Base-by-base conservation (phyloP, 169 alveolate species). In the Miamiensis avidus region DNA sequence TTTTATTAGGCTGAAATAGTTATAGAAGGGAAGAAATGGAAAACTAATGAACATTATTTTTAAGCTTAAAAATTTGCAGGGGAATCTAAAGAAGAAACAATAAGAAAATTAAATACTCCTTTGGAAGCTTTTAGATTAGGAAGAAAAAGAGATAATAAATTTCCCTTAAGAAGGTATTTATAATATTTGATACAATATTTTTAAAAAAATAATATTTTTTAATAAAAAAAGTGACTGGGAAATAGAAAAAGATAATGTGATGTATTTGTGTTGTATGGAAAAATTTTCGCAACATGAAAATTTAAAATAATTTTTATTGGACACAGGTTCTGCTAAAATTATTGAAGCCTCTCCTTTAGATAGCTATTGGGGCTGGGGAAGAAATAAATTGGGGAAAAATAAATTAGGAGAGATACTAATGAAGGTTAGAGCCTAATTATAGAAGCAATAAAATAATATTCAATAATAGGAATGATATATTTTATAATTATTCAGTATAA, bases 321-420 rank as follows among this genome's bases (percentile, higher is more conserved):
- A 34, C 31, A 75, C 81, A 75, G 32, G 32, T 25, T 28, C 27
- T 31, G 0, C 32, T 31, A 29, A 29, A 29, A 25, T 85, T 29
- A 34, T 85, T 29, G 90, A 85, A 32, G 86, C 77, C 49, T 78
- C 93, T 25, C 81, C n/a, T 20, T 76, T 78, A 25, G 93, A 89
- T 33, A 32, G 33, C 29, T 89, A 85, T 34, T 89, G 93, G 93
- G 93, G 87, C 1, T 90, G 85, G 81, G 93, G 93, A n/a, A 90
- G 93, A 4, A 83, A 81, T 78, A 86, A 86, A 0, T 25, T 33
- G 65, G 93, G 93, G 26, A 75, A 85, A 74, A 89, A 89, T 76
- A 89, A 76, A 89, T 84, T 89, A 30, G 93, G 93, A 0, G 76
- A 28, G 11, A 34, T 81, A 0, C 83, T 89, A 16, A 89, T 89